These are phyloP conservation scores for Didymella sp. DNA, from an alignment of 2,329 filamentous ascomycete genomes.

Conservation along the genomic window DNA sequence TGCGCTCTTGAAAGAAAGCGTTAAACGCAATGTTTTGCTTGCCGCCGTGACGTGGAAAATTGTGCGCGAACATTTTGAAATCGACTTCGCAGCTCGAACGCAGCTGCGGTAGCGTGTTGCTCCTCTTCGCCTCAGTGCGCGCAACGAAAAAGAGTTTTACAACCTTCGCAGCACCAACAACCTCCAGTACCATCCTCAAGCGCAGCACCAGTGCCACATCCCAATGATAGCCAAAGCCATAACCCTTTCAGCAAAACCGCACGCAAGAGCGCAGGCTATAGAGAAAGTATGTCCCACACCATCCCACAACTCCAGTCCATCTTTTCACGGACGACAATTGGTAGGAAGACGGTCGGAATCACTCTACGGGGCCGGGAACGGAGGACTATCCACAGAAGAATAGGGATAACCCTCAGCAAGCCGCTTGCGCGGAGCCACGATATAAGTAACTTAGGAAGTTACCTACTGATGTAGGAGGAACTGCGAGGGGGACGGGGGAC, in stretches of 20 bases:
- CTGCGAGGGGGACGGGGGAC: conserved; percentile 29
- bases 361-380: conserved; percentile 54
- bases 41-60: too few relatives aligned
- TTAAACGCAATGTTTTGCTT: background rate
- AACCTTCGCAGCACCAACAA: background rate
- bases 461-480: conserved; percentile 48
- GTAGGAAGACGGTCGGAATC: conserved; percentile 49
- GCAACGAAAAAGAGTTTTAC: background rate
- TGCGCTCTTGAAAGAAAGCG: too few relatives aligned
- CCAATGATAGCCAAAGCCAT: conserved; percentile 14
- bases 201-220: conserved; percentile 4
- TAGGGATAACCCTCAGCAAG: conserved; percentile 53
- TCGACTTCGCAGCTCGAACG: background rate
- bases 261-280: background rate
- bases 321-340: conserved; percentile 52
- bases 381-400: conserved; percentile 50
- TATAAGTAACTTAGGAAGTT: conserved; percentile 36
- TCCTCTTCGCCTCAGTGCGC: background rate
- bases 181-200: conserved; percentile 7
- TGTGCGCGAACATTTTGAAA: too few relatives aligned
- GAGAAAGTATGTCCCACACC: conserved; percentile 46
- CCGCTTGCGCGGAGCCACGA: conserved; percentile 52
- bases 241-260: background rate
- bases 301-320: conserved; percentile 54
- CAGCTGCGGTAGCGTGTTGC: background rate